Evolutionary conservation across 495 filamentous ascomycete species (phyloP).

Genomic region (Penicillium cataractarum): DNA sequence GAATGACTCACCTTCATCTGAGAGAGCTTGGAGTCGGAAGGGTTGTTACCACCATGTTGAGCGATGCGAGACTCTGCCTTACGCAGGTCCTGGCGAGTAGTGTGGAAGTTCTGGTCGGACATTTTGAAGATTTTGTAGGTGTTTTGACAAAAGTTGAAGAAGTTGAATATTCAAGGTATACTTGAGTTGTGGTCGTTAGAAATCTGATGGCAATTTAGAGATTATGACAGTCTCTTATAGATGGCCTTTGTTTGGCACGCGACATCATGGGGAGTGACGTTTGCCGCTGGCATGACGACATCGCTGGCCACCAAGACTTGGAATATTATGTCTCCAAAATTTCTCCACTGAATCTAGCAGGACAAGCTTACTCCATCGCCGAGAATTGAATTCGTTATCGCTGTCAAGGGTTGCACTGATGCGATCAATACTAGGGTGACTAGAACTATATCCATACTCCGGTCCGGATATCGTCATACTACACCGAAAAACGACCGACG

Average conservation of each 20-base stretch:
- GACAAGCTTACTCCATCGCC: conserved; percentile 1
- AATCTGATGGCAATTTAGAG: not conserved
- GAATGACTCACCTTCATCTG: conserved; percentile 43
- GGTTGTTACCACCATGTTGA: conserved; percentile 44
- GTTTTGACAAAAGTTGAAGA: not conserved
- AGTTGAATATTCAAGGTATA: not conserved
- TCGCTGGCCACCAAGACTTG: conserved; percentile 11
- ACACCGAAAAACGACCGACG: not conserved
- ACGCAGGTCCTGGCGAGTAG: conserved; percentile 54
- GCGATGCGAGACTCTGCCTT: conserved; percentile 53
- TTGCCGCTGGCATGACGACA: conserved; percentile 23
- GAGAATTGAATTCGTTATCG: not conserved
- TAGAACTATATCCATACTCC: not conserved
- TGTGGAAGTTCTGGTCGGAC: conserved; percentile 55
- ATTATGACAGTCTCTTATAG: not conserved
- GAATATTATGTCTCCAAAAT: not conserved
- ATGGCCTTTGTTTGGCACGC: not conserved
- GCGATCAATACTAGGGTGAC: not conserved
- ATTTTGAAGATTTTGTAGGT: conserved; percentile 35
- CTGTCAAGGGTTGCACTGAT: not conserved
- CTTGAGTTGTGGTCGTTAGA: not conserved
- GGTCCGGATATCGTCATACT: not conserved
- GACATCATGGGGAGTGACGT: conserved; percentile 19
- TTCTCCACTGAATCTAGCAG: conserved; percentile 16
- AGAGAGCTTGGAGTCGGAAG: conserved; percentile 53